phyloP scores from a whole-genome alignment of 768 basidiomycete genomes.

The Mycena kentingensis region DNA sequence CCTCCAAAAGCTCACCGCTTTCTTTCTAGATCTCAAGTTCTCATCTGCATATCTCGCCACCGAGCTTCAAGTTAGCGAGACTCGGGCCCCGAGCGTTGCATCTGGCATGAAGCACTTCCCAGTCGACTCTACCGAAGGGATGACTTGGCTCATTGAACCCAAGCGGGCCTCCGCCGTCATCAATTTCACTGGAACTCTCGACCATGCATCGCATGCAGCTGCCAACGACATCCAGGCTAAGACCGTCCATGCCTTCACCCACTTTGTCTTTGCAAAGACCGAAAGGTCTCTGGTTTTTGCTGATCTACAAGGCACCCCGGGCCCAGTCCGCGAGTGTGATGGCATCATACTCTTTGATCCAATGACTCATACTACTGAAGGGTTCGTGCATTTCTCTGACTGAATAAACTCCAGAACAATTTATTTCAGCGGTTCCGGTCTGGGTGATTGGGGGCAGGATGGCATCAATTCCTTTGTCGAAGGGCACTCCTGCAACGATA shows the following conservation, averaged over 20 bases:
- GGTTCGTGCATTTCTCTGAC: background rate
- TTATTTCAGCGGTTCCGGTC: too few species aligned
- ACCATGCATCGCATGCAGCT: slow-evolving; percentile 2
- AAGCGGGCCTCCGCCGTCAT: slow-evolving; percentile 6
- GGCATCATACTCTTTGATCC: background rate
- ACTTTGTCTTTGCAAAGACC: background rate
- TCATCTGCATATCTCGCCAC: background rate
- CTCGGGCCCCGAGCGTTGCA: background rate
- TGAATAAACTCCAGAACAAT: too few species aligned
- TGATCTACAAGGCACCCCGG: background rate
- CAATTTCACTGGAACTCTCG: slow-evolving; percentile 4
- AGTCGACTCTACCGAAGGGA: too few species aligned
- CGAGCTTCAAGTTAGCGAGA: slow-evolving; percentile 1
- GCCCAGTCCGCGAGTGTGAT: background rate
- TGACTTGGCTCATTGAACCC: slow-evolving; percentile 10
- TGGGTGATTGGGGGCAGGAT: too few species aligned
- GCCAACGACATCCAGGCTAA: background rate
- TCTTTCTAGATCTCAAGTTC: slow-evolving; percentile 2
- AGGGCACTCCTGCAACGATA: too few species aligned
- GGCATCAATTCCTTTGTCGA: too few species aligned
- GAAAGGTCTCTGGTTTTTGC: background rate
- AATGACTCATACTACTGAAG: background rate
- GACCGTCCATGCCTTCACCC: background rate
- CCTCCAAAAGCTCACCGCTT: background rate
- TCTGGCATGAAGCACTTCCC: slow-evolving; percentile 2